These are phyloP conservation scores for Fraxinus pennsylvanica DNA, from an alignment of 257 asterid species.

Conservation along the genomic window DNA sequence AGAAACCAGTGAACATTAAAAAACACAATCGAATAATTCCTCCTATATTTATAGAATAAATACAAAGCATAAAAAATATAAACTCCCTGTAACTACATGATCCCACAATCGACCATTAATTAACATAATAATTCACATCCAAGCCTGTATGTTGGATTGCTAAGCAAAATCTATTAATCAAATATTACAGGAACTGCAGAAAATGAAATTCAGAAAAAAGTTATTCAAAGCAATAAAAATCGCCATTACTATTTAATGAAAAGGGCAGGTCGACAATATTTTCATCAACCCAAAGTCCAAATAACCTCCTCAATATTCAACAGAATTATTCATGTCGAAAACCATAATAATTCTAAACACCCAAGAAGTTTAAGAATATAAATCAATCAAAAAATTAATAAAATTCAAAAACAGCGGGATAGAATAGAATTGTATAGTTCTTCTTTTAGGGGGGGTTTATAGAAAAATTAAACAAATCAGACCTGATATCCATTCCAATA, in stretches of 20 bases:
- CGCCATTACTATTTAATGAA: no score
- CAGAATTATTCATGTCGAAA: not conserved
- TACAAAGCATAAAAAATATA: no score
- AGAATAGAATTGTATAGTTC: no score
- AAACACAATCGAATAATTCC: not conserved
- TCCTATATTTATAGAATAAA: no score
- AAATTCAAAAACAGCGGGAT: not conserved
- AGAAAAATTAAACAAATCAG: slow-evolving; percentile 10
- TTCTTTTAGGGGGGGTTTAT: not conserved
- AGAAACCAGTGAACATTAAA: no score
- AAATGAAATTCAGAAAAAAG: not conserved
- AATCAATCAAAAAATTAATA: not conserved
- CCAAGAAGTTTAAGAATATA: not conserved
- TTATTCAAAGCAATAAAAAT: not conserved
- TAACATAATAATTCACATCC: not conserved
- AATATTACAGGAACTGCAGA: no score
- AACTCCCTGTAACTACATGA: no score
- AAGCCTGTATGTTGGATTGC: not conserved
- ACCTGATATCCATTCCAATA: slow-evolving; percentile 53
- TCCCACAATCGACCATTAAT: no score
- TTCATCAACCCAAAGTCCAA: not conserved
- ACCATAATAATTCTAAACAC: not conserved
- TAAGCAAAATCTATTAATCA: not conserved
- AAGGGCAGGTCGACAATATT: no score
- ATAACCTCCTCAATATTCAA: not conserved